A percentile compares a stretch with the other conserved stretches of the same genome.
Evolutionary conservation across 75 land plant genomes (phyloP).

Genomic region (Isoetes taiwanensis): DNA sequence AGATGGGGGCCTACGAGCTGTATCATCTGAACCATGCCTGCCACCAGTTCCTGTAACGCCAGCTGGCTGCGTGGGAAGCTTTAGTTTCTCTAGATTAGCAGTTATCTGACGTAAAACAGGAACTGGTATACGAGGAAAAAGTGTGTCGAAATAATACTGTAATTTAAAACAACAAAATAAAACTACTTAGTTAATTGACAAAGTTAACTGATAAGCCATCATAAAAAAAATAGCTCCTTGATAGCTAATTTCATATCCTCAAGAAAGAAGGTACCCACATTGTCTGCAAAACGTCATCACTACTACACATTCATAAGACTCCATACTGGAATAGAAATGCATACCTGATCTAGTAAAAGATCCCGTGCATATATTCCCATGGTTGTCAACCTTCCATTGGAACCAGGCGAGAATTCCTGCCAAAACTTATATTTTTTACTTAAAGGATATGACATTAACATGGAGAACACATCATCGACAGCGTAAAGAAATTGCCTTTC

Average conservation of each 20-base stretch:
- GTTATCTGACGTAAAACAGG: constrained; percentile 71
- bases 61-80: constrained; percentile 58
- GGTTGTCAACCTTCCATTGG: constrained; percentile 71
- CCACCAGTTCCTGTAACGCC: constrained; percentile 76
- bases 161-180: constrained; percentile 8
- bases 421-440: neutral
- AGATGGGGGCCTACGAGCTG: constrained; percentile 97
- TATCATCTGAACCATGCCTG: constrained; percentile 80
- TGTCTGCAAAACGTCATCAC: too few species aligned
- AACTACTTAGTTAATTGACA: neutral
- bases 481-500: neutral
- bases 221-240: too few species aligned
- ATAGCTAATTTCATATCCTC: too few species aligned
- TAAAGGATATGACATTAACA: neutral
- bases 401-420: constrained; percentile 91
- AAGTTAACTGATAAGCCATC: too few species aligned
- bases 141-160: constrained; percentile 98
- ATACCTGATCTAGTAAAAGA: constrained; percentile 88
- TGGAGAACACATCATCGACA: neutral
- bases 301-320: too few species aligned
- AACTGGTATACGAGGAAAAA: constrained; percentile 90
- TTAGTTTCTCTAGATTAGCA: constrained; percentile 65
- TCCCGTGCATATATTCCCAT: constrained; percentile 97
- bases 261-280: too few species aligned
- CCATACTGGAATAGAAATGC: too few species aligned